A percentile compares a stretch with the other conserved stretches of the same genome.
These are phyloP conservation scores for Leucosporidium yakuticum DNA, from an alignment of 768 basidiomycete genomes.

Conservation along the genomic window DNA sequence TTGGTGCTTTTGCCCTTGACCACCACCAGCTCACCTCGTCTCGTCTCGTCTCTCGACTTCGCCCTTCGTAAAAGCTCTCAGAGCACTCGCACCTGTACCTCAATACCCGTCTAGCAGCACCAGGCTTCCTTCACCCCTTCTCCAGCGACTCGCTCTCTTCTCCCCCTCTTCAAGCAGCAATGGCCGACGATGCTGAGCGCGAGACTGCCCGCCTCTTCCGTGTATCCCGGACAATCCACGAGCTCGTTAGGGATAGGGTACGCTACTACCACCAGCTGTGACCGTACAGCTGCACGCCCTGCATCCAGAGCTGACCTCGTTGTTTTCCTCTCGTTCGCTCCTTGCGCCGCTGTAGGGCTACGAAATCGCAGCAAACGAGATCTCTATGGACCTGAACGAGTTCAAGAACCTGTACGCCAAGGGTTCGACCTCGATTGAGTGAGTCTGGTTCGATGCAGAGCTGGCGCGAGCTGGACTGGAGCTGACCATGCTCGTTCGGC, in stretches of 20 bases:
- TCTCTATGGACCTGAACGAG: conserved; percentile 71
- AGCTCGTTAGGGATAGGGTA: conserved; percentile 91
- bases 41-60: no score
- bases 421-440: conserved; percentile 72
- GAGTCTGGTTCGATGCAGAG: conserved; percentile 49
- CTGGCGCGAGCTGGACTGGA: not conserved
- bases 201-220: conserved; percentile 74
- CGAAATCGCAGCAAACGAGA: conserved; percentile 88
- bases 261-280: conserved; percentile 30
- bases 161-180: not conserved
- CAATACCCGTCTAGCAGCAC: no score
- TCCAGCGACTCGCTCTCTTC: no score
- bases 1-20: no score
- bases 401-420: conserved; percentile 69
- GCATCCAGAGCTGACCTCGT: not conserved
- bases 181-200: conserved; percentile 34
- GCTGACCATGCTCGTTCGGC: not conserved
- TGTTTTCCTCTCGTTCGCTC: not conserved
- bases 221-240: conserved; percentile 91
- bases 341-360: conserved; percentile 62
- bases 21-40: no score
- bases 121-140: no score
- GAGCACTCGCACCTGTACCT: no score
- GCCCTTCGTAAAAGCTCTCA: no score
- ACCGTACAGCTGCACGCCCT: no score